These are phyloP conservation scores for Lactifluus rugatus DNA, from an alignment of 768 basidiomycete genomes.

Conservation along the genomic window DNA sequence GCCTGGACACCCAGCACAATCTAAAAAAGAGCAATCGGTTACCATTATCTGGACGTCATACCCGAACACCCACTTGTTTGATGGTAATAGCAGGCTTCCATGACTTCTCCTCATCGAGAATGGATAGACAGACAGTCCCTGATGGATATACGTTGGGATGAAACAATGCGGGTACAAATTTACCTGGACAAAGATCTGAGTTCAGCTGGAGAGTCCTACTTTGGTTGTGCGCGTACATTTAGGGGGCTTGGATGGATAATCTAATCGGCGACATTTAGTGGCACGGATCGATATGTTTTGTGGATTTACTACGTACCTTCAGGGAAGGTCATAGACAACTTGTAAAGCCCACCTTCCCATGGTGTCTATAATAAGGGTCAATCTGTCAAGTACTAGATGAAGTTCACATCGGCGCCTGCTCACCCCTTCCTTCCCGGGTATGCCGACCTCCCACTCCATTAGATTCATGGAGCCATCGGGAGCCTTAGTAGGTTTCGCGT, in stretches of 20 bases:
- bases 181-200: constrained; percentile 45
- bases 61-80: constrained; percentile 62
- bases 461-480: constrained; percentile 92
- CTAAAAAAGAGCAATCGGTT: constrained; percentile 32
- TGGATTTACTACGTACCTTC: constrained; percentile 52
- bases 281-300: not conserved
- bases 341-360: constrained; percentile 96
- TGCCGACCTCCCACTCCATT: constrained; percentile 98
- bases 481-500: constrained; percentile 85
- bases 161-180: constrained; percentile 92
- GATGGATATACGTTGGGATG: constrained; percentile 99
- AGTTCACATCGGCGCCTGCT: constrained; percentile 27
- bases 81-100: constrained; percentile 99
- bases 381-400: not conserved
- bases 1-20: constrained; percentile 95
- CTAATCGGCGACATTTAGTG: constrained; percentile 31
- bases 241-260: constrained; percentile 91
- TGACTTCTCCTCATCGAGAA: constrained; percentile 95
- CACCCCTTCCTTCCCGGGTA: constrained; percentile 86
- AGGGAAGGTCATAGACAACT: constrained; percentile 89
- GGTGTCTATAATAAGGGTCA: constrained; percentile 51
- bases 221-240: constrained; percentile 52
- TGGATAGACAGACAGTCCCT: constrained; percentile 95
- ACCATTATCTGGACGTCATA: not conserved
- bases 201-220: constrained; percentile 6